Conservation (phyloP, 495 filamentous ascomycete genomes). For the Tuber aestivum region DNA sequence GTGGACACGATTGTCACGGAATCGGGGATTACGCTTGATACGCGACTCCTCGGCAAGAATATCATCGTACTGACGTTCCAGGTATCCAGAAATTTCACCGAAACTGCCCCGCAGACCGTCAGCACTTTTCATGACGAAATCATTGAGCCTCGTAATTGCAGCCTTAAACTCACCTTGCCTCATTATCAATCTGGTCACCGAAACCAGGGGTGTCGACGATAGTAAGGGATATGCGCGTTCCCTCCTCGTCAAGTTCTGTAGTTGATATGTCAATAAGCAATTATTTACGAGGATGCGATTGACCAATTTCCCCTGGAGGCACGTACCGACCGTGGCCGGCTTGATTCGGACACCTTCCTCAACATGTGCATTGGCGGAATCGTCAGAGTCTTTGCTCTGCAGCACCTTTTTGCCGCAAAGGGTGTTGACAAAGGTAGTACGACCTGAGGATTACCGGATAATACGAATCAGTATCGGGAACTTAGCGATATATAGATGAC, state of each 20-base stretch:
- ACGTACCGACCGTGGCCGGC: conserved; percentile 92
- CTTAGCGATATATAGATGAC: conserved; percentile 19
- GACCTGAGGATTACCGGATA: conserved; percentile 52
- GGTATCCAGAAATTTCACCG: conserved; percentile 91
- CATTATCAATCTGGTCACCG: conserved; percentile 98
- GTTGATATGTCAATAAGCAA: conserved; percentile 22
- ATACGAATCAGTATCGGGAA: conserved; percentile 11
- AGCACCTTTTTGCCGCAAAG: conserved; percentile 94
- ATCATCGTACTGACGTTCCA: conserved; percentile 98
- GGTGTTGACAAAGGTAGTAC: conserved; percentile 98
- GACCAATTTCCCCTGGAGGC: conserved; percentile 12
- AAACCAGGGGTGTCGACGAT: conserved; percentile 98
- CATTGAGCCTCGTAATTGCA: conserved; percentile 82
- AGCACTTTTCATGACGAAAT: conserved; percentile 39
- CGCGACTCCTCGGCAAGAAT: conserved; percentile 98
- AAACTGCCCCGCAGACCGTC: conserved; percentile 57
- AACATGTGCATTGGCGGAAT: conserved; percentile 76
- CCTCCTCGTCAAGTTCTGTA: conserved; percentile 92
- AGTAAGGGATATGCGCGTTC: conserved; percentile 93
- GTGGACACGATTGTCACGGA: conserved; percentile 97
- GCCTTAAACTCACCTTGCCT: conserved; percentile 67
- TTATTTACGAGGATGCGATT: conserved; percentile 3
- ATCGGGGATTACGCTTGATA: conserved; percentile 99
- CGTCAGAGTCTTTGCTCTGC: conserved; percentile 79
- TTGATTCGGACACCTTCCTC: conserved; percentile 98